Evolutionary conservation across 345 rosid genomes (phyloP).

Genomic region (Rhodamnia rubescens): DNA sequence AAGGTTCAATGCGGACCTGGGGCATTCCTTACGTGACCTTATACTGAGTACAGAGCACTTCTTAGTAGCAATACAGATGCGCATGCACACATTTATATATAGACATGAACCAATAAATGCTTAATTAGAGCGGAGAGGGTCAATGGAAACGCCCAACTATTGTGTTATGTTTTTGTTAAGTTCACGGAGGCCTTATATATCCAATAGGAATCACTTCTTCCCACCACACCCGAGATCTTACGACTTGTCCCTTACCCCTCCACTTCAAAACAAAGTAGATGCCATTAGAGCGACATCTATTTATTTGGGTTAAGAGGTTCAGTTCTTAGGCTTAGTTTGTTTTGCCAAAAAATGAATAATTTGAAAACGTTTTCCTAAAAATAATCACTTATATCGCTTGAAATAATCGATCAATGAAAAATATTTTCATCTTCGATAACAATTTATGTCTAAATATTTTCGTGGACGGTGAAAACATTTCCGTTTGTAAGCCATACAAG

Average conservation of each 20-base stretch:
- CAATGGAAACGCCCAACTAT: not conserved
- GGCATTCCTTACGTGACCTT: not conserved
- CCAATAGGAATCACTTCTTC: not conserved
- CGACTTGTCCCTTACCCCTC: not conserved
- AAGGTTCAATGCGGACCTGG: not conserved
- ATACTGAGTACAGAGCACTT: not conserved
- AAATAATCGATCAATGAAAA: too few species aligned
- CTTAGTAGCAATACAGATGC: not conserved
- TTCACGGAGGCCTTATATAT: not conserved
- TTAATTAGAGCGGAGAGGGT: not conserved
- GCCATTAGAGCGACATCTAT: not conserved
- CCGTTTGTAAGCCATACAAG: too few species aligned
- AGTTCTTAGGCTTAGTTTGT: not conserved
- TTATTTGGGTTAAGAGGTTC: not conserved
- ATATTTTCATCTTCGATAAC: too few species aligned
- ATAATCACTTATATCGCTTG: too few species aligned
- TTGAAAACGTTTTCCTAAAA: too few species aligned
- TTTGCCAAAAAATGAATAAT: too few species aligned
- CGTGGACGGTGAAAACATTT: too few species aligned
- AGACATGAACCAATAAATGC: not conserved
- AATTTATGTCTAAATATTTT: too few species aligned
- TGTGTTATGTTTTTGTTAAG: not conserved
- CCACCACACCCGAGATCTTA: not conserved
- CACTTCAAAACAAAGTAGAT: not conserved
- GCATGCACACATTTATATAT: not conserved